Conservation (phyloP, 2,329 filamentous ascomycete species). For the Diaporthe australafricana region DNA sequence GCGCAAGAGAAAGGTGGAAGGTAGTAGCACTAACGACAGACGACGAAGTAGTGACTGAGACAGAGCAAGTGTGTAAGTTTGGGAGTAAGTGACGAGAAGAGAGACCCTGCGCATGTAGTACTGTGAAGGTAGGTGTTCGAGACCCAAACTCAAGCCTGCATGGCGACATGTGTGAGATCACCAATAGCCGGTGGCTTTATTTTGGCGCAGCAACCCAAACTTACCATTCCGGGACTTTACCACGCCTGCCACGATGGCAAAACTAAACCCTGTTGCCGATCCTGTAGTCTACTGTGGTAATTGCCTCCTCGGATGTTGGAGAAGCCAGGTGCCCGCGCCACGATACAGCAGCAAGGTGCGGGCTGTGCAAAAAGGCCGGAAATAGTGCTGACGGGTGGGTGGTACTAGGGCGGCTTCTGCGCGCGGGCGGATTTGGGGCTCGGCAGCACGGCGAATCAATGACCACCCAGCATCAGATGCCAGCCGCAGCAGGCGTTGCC, state of each 20-base stretch:
- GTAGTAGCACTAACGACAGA: not conserved
- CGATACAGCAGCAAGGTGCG: not conserved
- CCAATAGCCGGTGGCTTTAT: not conserved
- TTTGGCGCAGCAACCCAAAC: not conserved
- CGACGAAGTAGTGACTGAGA: conserved; percentile 2
- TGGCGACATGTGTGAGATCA: not conserved
- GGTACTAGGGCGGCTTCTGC: not conserved
- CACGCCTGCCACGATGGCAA: not conserved
- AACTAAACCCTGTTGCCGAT: not conserved
- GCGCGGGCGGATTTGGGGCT: conserved; percentile 9
- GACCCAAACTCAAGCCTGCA: not conserved
- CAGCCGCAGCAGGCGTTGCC: conserved; percentile 6
- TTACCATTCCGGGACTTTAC: not conserved
- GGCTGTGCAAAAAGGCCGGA: conserved; percentile 27
- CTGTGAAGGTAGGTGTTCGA: no score
- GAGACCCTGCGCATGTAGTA: no score
- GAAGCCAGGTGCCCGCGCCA: conserved; percentile 26
- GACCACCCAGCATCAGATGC: not conserved
- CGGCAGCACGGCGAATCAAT: not conserved
- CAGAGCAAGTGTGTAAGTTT: not conserved
- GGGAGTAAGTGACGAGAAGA: not conserved
- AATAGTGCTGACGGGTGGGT: conserved; percentile 20
- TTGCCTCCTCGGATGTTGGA: conserved; percentile 13
- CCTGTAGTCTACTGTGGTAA: not conserved
- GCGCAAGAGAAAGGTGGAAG: not conserved